Conservation (phyloP, 2,329 filamentous ascomycete genomes). For the Hymenoscyphus scutula region DNA sequence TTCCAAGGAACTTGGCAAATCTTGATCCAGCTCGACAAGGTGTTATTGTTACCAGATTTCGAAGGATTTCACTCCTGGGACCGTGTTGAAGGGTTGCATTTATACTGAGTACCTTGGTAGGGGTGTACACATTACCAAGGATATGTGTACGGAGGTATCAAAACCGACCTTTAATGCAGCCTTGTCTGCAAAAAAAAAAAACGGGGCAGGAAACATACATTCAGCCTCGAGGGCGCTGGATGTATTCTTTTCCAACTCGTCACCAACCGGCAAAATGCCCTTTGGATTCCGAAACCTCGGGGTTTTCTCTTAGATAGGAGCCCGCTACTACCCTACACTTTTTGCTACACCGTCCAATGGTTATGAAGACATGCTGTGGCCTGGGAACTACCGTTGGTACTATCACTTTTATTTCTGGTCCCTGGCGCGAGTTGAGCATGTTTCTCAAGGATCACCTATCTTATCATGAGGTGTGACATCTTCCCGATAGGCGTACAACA, state of each 20-base stretch:
- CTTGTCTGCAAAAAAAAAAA: background rate
- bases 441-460: background rate
- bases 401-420: background rate
- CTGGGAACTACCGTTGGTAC: background rate
- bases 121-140: background rate
- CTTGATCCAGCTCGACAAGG: constrained; percentile 1
- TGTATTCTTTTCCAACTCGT: background rate
- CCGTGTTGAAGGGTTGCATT: background rate
- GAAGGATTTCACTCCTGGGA: background rate
- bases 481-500: constrained; percentile 12
- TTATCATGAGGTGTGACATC: background rate
- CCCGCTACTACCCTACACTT: no score
- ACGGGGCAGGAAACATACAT: background rate
- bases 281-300: background rate
- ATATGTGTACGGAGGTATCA: background rate
- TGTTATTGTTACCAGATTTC: background rate
- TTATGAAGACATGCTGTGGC: no score
- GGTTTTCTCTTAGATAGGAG: background rate
- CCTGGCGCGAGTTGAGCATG: background rate
- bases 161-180: background rate
- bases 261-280: background rate
- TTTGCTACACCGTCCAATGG: background rate
- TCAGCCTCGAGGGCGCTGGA: background rate
- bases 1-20: constrained; percentile 1
- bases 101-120: background rate